A percentile compares a stretch with the other conserved stretches of the same genome.
Conservation (phyloP, 192 early-diverging fungal species). For the Dissophora globulifera region DNA sequence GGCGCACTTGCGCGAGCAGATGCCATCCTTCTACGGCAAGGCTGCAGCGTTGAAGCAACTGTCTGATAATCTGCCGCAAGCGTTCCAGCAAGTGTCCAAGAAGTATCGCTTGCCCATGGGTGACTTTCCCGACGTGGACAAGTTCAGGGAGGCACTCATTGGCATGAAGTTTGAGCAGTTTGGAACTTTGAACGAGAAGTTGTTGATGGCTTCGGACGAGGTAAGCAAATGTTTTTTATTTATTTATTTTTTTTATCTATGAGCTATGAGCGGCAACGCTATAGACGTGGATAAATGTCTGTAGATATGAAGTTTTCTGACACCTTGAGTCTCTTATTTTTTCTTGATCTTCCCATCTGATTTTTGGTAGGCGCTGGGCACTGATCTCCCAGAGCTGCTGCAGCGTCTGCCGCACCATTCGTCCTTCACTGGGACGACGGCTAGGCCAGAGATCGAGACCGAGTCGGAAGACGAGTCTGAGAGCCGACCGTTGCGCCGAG, state of each 20-base stretch:
- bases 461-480: slow-evolving; percentile 23
- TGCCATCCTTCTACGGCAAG: slow-evolving; percentile 83
- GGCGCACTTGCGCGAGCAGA: slow-evolving; percentile 76
- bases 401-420: slow-evolving; percentile 53
- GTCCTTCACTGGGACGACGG: slow-evolving; percentile 38
- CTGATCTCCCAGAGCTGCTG: slow-evolving; percentile 58
- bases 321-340: too few relatives aligned
- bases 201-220: slow-evolving; percentile 56
- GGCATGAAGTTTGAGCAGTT: slow-evolving; percentile 63
- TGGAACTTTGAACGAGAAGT: slow-evolving; percentile 57
- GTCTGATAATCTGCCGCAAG: slow-evolving; percentile 70
- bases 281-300: too few relatives aligned
- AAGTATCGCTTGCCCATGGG: slow-evolving; percentile 70
- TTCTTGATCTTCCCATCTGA: not conserved
- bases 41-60: slow-evolving; percentile 78
- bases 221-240: slow-evolving; percentile 25
- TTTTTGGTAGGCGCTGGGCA: slow-evolving; percentile 51
- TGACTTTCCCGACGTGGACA: slow-evolving; percentile 59
- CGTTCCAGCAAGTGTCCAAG: slow-evolving; percentile 76
- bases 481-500: not conserved
- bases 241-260: not conserved
- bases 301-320: too few relatives aligned
- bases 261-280: too few relatives aligned
- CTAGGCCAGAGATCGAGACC: slow-evolving; percentile 50
- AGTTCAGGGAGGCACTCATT: slow-evolving; percentile 50